These are phyloP conservation scores for Spergularia azorica DNA, from an alignment of 179 eudicot species.

Conservation along the genomic window DNA sequence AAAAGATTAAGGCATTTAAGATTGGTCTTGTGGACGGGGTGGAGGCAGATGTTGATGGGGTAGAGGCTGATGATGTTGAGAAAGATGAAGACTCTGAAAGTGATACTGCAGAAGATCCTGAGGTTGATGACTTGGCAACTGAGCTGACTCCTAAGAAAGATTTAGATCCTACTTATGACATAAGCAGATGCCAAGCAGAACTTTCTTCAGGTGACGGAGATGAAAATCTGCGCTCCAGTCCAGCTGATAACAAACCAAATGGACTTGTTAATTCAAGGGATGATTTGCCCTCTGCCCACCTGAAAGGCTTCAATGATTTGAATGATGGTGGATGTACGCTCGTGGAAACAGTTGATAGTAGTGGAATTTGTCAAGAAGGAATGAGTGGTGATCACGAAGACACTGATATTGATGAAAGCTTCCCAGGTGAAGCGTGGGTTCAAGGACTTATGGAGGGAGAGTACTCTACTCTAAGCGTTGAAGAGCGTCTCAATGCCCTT, in stretches of 20 bases:
- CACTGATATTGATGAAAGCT: slow-evolving; percentile 63
- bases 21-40: slow-evolving; percentile 62
- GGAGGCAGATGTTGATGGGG: slow-evolving; percentile 63
- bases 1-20: slow-evolving; percentile 57
- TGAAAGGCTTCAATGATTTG: slow-evolving; percentile 31
- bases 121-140: slow-evolving; percentile 66
- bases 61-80: slow-evolving; percentile 67
- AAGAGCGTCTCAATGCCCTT: slow-evolving; percentile 88
- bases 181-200: slow-evolving; percentile 32
- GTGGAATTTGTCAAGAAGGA: slow-evolving; percentile 31
- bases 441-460: slow-evolving; percentile 86
- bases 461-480: slow-evolving; percentile 69
- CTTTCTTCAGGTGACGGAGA: slow-evolving; percentile 41
- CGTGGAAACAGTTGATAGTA: slow-evolving; percentile 36
- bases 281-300: slow-evolving; percentile 33
- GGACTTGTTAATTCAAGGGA: slow-evolving; percentile 41
- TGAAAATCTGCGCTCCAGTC: slow-evolving; percentile 28
- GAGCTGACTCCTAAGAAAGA: slow-evolving; percentile 48
- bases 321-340: slow-evolving; percentile 34
- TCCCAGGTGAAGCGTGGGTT: slow-evolving; percentile 77
- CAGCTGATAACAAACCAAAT: slow-evolving; percentile 32
- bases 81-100: slow-evolving; percentile 87
- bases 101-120: slow-evolving; percentile 86
- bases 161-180: slow-evolving; percentile 33
- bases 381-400: slow-evolving; percentile 52